Base-by-base conservation (phyloP, 345 rosid species). In the Clausena lansium region DNA sequence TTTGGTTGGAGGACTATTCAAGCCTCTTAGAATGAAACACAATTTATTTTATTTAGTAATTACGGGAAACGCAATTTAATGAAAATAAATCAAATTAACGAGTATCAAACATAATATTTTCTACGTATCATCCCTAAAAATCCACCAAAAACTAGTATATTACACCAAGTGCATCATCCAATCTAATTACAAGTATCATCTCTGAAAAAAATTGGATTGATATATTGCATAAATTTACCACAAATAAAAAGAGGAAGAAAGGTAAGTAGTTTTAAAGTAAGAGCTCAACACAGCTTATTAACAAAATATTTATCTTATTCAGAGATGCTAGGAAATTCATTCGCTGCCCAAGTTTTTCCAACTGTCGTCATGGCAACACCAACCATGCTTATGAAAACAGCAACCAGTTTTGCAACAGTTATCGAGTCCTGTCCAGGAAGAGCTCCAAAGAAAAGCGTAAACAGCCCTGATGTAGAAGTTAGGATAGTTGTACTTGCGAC, bases 401-500 rank as follows among this genome's bases (percentile, higher is more conserved):
- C 88, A 36, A 84, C 84, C 83, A 87, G 89, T 85, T 88, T 91
- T 3, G 81, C 78, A 24, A 82, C 36, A 70, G 73, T 85, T 61
- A 91, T 63, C 0, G 87, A 85, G 74, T 91, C 95, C 78, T 89
- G 87, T 19, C 93, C 87, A 5, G 89, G 89, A 55, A 89, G 83
- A 75, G 86, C 90, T 65, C 91, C 95, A 50, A 89, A 85, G 73
- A 87, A 82, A 67, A 91, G 93, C 19, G 95, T 88, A 81, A 91
- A 91, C 58, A 91, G 89, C 13, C 88, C 90, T 8, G 93, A 89
- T 47, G 95, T 91, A 27, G 93, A 91, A 6, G 87, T 85, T 35
- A 91, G 84, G 78, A 91, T 87, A 20, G 94, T 91, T 64, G 94
- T 86, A 66, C 87, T 91, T 50, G 93, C 93, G 63, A 91, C 93